phyloP scores from a whole-genome alignment of 2,329 filamentous ascomycete genomes.

The Beauveria sp. region DNA sequence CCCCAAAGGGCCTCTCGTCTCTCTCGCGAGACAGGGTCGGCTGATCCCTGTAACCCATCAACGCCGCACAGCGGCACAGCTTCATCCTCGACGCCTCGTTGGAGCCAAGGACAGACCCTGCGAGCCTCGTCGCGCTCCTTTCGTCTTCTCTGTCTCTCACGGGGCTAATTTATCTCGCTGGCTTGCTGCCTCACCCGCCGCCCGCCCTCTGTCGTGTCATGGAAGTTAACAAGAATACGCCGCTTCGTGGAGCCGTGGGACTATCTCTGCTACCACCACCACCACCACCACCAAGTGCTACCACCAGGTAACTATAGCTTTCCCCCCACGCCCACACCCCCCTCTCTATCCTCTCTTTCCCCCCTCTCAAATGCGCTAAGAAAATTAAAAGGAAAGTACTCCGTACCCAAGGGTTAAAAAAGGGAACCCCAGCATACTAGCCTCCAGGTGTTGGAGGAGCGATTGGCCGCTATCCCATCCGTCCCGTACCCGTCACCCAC shows the following conservation, averaged over 20 bases:
- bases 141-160: background rate
- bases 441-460: background rate
- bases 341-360: background rate
- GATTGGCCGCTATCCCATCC: constrained; percentile 9
- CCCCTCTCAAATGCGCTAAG: background rate
- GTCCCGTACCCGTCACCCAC: constrained; percentile 9
- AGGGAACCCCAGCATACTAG: background rate
- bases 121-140: background rate
- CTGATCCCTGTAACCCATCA: constrained; percentile 7
- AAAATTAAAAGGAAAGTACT: background rate
- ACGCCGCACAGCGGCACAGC: background rate
- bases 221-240: background rate
- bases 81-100: background rate
- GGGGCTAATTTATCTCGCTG: background rate
- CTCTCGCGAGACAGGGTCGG: background rate
- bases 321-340: background rate
- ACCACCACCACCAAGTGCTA: background rate
- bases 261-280: background rate
- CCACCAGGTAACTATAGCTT: background rate
- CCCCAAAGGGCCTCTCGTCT: background rate
- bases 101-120: background rate
- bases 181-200: background rate
- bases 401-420: background rate
- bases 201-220: background rate
- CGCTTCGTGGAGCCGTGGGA: background rate